These are phyloP conservation scores for Candida albicans DNA, from an alignment of 1,139 yeast species.

Conservation along the genomic window DNA sequence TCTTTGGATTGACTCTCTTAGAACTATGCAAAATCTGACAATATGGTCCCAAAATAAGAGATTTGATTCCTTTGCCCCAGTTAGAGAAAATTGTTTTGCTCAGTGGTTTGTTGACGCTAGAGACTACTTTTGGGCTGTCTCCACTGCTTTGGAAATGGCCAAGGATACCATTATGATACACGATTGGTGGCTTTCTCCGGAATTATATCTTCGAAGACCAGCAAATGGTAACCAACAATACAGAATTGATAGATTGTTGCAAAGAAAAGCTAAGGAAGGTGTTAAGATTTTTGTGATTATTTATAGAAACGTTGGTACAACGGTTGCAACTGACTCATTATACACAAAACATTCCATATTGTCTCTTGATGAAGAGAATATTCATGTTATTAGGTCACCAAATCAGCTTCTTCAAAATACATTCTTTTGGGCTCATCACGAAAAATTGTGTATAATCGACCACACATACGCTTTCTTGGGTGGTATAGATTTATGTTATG, in stretches of 20 bases:
- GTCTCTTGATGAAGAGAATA: slow-evolving; percentile 75
- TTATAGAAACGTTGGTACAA: slow-evolving; percentile 92
- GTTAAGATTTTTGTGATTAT: slow-evolving; percentile 87
- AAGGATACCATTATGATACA: slow-evolving; percentile 91
- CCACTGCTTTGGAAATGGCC: slow-evolving; percentile 91
- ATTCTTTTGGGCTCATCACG: slow-evolving; percentile 99
- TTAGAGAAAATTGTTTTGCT: slow-evolving; percentile 79
- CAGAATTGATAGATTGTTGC: slow-evolving; percentile 85
- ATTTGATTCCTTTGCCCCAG: slow-evolving; percentile 91
- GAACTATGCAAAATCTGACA: slow-evolving; percentile 65
- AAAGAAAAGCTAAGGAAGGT: slow-evolving; percentile 90
- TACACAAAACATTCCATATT: slow-evolving; percentile 93
- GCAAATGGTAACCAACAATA: slow-evolving; percentile 94
- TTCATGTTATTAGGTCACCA: slow-evolving; percentile 91
- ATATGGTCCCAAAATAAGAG: slow-evolving; percentile 74
- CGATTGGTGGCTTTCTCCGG: slow-evolving; percentile 99
- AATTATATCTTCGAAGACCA: slow-evolving; percentile 87
- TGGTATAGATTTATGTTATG: slow-evolving; percentile 93
- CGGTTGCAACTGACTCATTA: slow-evolving; percentile 89
- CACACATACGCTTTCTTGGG: slow-evolving; percentile 89
- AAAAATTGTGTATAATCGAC: slow-evolving; percentile 84
- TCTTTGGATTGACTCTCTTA: slow-evolving; percentile 76
- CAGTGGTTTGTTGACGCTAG: slow-evolving; percentile 98
- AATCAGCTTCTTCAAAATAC: slow-evolving; percentile 92
- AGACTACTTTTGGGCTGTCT: slow-evolving; percentile 95